Percentiles rank a stretch among this genome's conserved stretches.
These are phyloP conservation scores for Irpex sp. DNA, from an alignment of 1,284 basidiomycete species.

Conservation along the genomic window DNA sequence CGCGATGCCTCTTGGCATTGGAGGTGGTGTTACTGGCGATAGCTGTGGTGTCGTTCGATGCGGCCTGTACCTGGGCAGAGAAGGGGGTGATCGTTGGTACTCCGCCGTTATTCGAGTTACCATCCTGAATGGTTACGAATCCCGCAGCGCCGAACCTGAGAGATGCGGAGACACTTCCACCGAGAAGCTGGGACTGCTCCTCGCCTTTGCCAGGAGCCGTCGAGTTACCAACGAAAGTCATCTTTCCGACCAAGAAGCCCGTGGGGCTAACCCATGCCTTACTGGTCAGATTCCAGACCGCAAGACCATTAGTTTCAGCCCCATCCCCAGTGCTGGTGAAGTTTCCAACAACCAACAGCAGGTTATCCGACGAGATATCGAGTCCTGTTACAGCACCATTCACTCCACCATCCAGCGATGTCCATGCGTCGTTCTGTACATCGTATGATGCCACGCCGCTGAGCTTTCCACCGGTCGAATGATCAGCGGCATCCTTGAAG, in stretches of 20 bases:
- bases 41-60: conserved; percentile 23
- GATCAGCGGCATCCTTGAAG: conserved; percentile 68
- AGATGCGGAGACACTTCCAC: conserved; percentile 57
- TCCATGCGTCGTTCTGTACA: conserved; percentile 65
- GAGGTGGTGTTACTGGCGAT: conserved; percentile 7
- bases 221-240: conserved; percentile 69
- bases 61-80: conserved; percentile 44
- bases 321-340: conserved; percentile 54
- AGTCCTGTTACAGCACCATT: conserved; percentile 72
- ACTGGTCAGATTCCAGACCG: conserved; percentile 68
- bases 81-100: conserved; percentile 59
- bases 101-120: conserved; percentile 26
- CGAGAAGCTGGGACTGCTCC: conserved; percentile 49
- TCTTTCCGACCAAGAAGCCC: conserved; percentile 70
- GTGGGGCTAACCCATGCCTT: conserved; percentile 70
- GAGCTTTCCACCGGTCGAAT: conserved; percentile 51
- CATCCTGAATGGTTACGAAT: conserved; percentile 66
- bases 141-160: conserved; percentile 67
- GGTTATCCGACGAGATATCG: conserved; percentile 42
- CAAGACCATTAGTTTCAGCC: conserved; percentile 56
- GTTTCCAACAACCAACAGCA: conserved; percentile 70
- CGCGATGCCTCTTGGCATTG: conserved; percentile 21
- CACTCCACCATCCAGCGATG: conserved; percentile 69
- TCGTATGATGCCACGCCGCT: conserved; percentile 77
- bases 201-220: conserved; percentile 38